These are phyloP conservation scores for Saturnispora diversa DNA, from an alignment of 805 yeast species.

Conservation along the genomic window DNA sequence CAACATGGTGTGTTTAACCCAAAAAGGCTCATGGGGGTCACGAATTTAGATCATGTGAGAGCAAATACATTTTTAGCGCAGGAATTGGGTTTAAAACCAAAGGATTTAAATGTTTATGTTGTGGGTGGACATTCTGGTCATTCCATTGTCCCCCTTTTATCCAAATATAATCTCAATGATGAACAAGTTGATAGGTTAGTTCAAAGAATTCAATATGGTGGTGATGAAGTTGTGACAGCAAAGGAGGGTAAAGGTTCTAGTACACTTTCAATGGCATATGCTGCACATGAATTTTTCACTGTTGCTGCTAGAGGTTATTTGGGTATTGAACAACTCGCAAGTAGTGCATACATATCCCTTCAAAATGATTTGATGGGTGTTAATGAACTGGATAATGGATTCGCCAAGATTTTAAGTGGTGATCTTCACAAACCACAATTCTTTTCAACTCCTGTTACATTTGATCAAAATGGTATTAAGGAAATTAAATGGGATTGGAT, in stretches of 20 bases:
- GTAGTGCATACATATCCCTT: constrained; percentile 51
- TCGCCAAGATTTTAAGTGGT: constrained; percentile 4
- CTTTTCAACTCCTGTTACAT: constrained; percentile 56
- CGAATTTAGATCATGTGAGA: constrained; percentile 80
- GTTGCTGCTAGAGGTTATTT: constrained; percentile 32
- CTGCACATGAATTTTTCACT: constrained; percentile 69
- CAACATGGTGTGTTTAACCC: constrained; percentile 63
- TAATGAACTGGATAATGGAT: constrained; percentile 33
- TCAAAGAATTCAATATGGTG: constrained; percentile 90
- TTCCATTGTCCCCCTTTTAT: constrained; percentile 81
- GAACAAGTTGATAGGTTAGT: constrained; percentile 46
- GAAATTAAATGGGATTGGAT: constrained; percentile 49
- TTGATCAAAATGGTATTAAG: constrained; percentile 47
- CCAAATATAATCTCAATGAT: constrained; percentile 34
- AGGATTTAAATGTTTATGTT: constrained; percentile 59
- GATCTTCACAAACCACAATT: constrained; percentile 21
- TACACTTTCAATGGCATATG: constrained; percentile 88
- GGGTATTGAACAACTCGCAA: constrained; percentile 49
- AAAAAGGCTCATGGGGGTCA: constrained; percentile 73
- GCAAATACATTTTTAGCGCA: constrained; percentile 64
- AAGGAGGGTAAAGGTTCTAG: constrained; percentile 93
- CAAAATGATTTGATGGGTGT: constrained; percentile 45
- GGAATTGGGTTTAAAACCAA: constrained; percentile 39
- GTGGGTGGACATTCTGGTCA: constrained; percentile 95
- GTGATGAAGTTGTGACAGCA: constrained; percentile 92